Percentiles rank a stretch among this genome's conserved stretches.
These are phyloP conservation scores for Debaryomyces coudertii DNA, from an alignment of 1,139 yeast genomes.

Conservation along the genomic window DNA sequence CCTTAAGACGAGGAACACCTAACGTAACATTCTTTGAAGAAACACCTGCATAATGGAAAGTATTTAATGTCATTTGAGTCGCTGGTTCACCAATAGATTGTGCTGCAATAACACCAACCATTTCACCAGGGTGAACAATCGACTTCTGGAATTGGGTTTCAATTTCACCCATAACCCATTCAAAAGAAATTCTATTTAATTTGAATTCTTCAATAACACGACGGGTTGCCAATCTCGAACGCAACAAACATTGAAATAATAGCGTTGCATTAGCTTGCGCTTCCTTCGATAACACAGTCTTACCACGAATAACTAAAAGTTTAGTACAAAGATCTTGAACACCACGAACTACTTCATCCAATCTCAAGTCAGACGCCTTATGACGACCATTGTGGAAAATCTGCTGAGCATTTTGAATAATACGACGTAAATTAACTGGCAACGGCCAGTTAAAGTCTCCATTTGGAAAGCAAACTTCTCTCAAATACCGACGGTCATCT, in stretches of 20 bases:
- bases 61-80: slow-evolving; percentile 97
- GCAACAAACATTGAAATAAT: slow-evolving; percentile 85
- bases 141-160: slow-evolving; percentile 93
- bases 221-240: slow-evolving; percentile 89
- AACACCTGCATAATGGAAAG: slow-evolving; percentile 99
- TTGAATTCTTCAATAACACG: slow-evolving; percentile 91
- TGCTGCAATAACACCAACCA: slow-evolving; percentile 99
- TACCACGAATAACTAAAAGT: slow-evolving; percentile 82
- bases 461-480: slow-evolving; percentile 80
- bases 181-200: slow-evolving; percentile 82
- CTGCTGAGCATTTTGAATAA: slow-evolving; percentile 95
- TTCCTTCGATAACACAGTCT: slow-evolving; percentile 69
- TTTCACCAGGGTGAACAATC: slow-evolving; percentile 97
- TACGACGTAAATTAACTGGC: slow-evolving; percentile 96
- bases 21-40: slow-evolving; percentile 98
- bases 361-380: slow-evolving; percentile 86
- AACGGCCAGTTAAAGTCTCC: slow-evolving; percentile 98
- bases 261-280: slow-evolving; percentile 94
- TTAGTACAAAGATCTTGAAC: slow-evolving; percentile 72
- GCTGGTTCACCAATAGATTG: slow-evolving; percentile 99
- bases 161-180: slow-evolving; percentile 94
- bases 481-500: slow-evolving; percentile 76
- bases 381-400: slow-evolving; percentile 92
- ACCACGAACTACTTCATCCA: slow-evolving; percentile 75
- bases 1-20: slow-evolving; percentile 99